phyloP scores from a whole-genome alignment of 2,329 filamentous ascomycete species.

The Pseudogymnoascus sp. region DNA sequence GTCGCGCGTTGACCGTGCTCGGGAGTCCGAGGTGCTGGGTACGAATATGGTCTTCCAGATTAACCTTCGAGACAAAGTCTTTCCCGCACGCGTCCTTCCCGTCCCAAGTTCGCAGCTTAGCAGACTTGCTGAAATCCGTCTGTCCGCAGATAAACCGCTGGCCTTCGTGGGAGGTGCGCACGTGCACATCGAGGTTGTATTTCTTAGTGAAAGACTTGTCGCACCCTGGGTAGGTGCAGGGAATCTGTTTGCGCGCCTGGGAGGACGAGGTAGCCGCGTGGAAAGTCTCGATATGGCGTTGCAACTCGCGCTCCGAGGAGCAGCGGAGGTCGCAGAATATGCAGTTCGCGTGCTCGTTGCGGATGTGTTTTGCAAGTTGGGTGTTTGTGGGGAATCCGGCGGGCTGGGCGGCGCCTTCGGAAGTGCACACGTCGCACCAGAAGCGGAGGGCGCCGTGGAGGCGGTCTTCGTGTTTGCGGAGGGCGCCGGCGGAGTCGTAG shows the following conservation, averaged over 20 bases:
- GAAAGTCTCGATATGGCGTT: slow-evolving; percentile 68
- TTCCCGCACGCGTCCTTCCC: slow-evolving; percentile 63
- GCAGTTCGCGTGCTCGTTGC: slow-evolving; percentile 66
- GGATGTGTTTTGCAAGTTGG: slow-evolving; percentile 66
- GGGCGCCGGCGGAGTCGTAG: slow-evolving; percentile 64
- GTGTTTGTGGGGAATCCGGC: slow-evolving; percentile 64
- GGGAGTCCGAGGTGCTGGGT: slow-evolving; percentile 66
- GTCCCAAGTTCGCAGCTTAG: slow-evolving; percentile 56
- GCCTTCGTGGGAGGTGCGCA: slow-evolving; percentile 69
- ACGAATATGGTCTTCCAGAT: slow-evolving; percentile 75
- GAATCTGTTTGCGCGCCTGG: slow-evolving; percentile 47
- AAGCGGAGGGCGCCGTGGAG: slow-evolving; percentile 63
- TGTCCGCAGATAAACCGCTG: slow-evolving; percentile 72
- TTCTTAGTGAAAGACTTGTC: slow-evolving; percentile 70
- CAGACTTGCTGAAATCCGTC: slow-evolving; percentile 49
- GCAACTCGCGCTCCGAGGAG: slow-evolving; percentile 56
- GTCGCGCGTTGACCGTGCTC: slow-evolving; percentile 31
- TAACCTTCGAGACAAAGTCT: slow-evolving; percentile 67
- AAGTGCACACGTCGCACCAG: slow-evolving; percentile 67
- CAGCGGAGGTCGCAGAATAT: slow-evolving; percentile 64
- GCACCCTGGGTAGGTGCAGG: slow-evolving; percentile 62
- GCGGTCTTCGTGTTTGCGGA: slow-evolving; percentile 63
- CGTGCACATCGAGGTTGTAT: slow-evolving; percentile 75
- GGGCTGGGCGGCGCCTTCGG: slow-evolving; percentile 32
- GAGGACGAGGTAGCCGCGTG: slow-evolving; percentile 46